Evolutionary conservation across 768 basidiomycete species (phyloP), one percentile per base, ranked within the genome.

Genomic region (Russula brevipes): DNA sequence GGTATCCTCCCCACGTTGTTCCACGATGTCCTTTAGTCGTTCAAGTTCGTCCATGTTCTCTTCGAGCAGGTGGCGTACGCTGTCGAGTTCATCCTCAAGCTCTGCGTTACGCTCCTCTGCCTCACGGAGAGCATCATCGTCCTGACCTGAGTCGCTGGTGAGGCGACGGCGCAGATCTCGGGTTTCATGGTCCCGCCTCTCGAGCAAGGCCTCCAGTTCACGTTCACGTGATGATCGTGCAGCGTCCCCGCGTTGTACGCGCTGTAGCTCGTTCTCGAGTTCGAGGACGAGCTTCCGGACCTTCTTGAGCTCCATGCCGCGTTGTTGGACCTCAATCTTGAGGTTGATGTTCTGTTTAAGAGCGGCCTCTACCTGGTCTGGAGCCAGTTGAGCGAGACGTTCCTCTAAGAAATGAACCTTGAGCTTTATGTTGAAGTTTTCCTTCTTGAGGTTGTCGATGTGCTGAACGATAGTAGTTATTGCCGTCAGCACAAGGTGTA

Each of bases 321-420:
- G 85, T 70, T 92, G 87, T 68, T 93, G 89, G 1, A 94, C 90
- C 72, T 94, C 91, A 68, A 94, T 88, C 76, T 96, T 96, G 71
- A 96, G 86, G 66, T 87, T 88, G 70, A 94, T 91, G 70, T 96
- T 96, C 75, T 96, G 92, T 69, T 94, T 92, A 61, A 93, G 82
- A 4, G 89, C 90, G 5, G 89, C 88, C 70, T 97, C 90, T 72
- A 95, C 89, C 70, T 97, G 89, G 72, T 96, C 94, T 0, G 94
- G 93, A 0, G 91, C 89, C 53, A 94, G 85, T 69, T 91, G 86
- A 2, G 89, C 88, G 16, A 99, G 82, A 50, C 91, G 87, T 70
- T 98, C 94, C 74, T 98, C 92, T 47, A 97, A 83, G 72, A 97
- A 96, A 72, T 97, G 94, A 3, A 98, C 91, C 62, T 94, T 91